Evolutionary conservation across 352 stramenopile species (phyloP), one percentile per base, ranked within the genome.

Genomic region (Globisporangium lucens): DNA sequence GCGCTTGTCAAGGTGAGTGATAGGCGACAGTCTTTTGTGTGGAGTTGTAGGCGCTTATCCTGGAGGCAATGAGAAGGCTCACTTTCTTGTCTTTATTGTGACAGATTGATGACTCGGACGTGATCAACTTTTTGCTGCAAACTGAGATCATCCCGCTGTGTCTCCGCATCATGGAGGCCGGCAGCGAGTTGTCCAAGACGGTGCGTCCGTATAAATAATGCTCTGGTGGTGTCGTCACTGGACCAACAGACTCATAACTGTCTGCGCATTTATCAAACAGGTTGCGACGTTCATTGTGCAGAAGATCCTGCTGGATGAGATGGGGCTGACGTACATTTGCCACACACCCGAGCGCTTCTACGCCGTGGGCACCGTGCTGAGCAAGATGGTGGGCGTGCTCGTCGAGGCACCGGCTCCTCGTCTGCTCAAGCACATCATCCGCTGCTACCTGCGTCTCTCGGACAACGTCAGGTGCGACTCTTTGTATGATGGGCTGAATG

Each of bases 251-350:
- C 24, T 24, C 24, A 24, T 24, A 9, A 5, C 41, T 49, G 9
- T 22, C 41, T n/a, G 5, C 22, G 41, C 41, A 22, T 49, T 4
- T 24, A 4, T 12, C 17, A n/a, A 24, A 10, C 61, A 83, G 75
- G 90, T 99, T n/a, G 98, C 98, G 9, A 99, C 97, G 2, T 99
- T 99, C 74, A 99, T 99, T 63, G 97, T 99, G 47, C 97, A 99
- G 79, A 99, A 99, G 77, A 99, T 99, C 68, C 76, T 99, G 51
- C 75, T 99, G 55, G 98, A 99, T 76, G 96, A 99, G 63, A 97
- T 98, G 77, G 98, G 98, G 17, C 86, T 99, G 30, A 97, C 97
- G 27, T 99, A 99, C 80, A 99, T 99, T 65, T 99, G 98, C 87
- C 92, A 98, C 73, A 99, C 98, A 17, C 94, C 96, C 30, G 97